Base-by-base conservation (phyloP, 2,329 filamentous ascomycete genomes). In the Fusarium sp. region DNA sequence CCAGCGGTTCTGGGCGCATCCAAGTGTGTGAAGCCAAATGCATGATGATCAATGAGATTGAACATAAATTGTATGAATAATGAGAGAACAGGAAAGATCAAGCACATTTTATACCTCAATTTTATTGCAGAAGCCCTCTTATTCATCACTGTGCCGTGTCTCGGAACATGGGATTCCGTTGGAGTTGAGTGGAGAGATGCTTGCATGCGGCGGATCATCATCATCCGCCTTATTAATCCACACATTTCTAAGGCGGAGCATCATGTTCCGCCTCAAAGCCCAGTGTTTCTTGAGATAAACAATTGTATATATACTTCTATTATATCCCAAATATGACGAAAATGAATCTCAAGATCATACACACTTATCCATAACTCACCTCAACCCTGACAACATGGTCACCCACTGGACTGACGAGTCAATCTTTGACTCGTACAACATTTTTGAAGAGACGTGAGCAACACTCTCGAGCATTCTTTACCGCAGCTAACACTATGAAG, bases 21-120 rank as follows among this genome's bases (percentile, higher is more conserved):
- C 72, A 77, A 4, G 67, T 77, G 35, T 77, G 74, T 14, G 74
- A 63, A 47, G 65, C 73, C 2, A 75, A 45, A 65, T 77, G 74
- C 74, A 77, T 77, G 14, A 5, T 29, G 22, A 36, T 27, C 6
- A 6, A 29, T 0, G 33, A 2, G 47, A 5, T 35, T 25, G 18
- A 10, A 29, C n/a, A n/a, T 6, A 8, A 31, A 31, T 10, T 40
- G 35, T 6, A 8, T 31, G 27, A n/a, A 20, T n/a, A 1, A 52
- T 5, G 18, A 2, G 31, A 52, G 18, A 31, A 22, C 3, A 56
- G 8, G 13, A 6, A n/a, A 22, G n/a, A 35, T 10, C 20, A 5
- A 11, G 10, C 1, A 7, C 13, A 4, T 16, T 56, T 35, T 35
- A 57, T 57, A 57, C 3, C 27, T 33, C 18, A 13, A n/a, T 33